Conservation (phyloP, 1,284 basidiomycete genomes). For the Tausonia pullulans region DNA sequence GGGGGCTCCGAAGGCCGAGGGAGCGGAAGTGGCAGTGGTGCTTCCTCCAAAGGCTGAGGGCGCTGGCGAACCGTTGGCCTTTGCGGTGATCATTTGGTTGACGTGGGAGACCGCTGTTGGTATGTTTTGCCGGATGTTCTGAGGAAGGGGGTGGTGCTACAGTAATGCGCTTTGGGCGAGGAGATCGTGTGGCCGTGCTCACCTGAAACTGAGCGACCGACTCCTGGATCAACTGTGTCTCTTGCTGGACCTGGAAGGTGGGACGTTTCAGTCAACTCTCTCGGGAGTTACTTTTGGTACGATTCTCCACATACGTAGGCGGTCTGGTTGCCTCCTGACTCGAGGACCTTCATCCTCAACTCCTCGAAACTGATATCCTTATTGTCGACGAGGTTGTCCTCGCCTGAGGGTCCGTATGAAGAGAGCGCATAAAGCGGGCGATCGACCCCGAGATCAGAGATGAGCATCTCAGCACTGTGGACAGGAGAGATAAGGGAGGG, state of each 20-base stretch:
- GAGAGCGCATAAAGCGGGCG: conserved; percentile 11
- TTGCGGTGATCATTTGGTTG: background rate
- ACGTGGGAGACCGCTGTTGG: background rate
- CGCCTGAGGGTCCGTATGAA: conserved; percentile 3
- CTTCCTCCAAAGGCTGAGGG: background rate
- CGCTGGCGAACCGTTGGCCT: background rate
- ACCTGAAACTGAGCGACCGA: conserved; percentile 3
- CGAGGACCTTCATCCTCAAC: conserved; percentile 11
- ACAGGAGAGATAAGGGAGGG: background rate
- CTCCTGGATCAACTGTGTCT: conserved; percentile 1
- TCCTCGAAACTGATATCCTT: conserved; percentile 14
- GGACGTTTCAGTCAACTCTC: background rate
- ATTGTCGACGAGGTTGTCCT: conserved; percentile 1
- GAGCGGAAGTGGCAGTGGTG: background rate
- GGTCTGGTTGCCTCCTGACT: conserved; percentile 10
- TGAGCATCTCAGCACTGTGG: conserved; percentile 1
- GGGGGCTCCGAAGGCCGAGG: conserved; percentile 1
- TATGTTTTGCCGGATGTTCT: background rate
- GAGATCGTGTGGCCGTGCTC: background rate
- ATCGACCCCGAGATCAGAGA: conserved; percentile 6
- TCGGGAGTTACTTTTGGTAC: background rate
- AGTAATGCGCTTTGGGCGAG: too few species aligned
- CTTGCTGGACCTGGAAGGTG: conserved; percentile 9
- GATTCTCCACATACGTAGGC: conserved; percentile 8
- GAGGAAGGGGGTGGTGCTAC: background rate